Evolutionary conservation across 2,329 filamentous ascomycete species (phyloP).

Genomic region (Thelonectria rubi): DNA sequence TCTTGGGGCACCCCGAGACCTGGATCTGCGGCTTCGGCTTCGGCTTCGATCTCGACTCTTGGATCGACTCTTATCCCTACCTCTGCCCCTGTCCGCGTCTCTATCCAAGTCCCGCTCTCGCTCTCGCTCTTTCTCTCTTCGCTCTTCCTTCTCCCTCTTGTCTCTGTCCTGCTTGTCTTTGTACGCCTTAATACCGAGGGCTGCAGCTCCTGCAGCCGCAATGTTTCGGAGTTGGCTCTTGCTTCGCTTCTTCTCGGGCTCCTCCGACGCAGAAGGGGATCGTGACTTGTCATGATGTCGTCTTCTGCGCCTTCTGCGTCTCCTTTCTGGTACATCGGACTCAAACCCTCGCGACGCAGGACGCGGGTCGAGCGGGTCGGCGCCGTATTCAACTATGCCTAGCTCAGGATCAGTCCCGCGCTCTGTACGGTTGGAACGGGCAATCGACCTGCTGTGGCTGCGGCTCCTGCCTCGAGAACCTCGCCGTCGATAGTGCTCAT

Average conservation of each 20-base stretch:
- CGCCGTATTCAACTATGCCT: constrained; percentile 75
- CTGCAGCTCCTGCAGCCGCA: constrained; percentile 67
- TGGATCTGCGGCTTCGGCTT: constrained; percentile 44
- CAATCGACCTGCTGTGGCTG: constrained; percentile 60
- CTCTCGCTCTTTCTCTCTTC: constrained; percentile 37
- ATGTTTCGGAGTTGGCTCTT: constrained; percentile 64
- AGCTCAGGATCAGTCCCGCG: constrained; percentile 70
- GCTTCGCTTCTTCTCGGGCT: constrained; percentile 58
- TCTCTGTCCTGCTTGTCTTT: constrained; percentile 54
- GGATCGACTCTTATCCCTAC: constrained; percentile 6
- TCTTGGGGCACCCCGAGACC: constrained; percentile 42
- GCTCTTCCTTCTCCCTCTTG: constrained; percentile 49
- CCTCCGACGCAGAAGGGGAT: constrained; percentile 46
- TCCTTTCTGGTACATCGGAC: constrained; percentile 57
- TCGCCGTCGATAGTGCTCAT: constrained; percentile 49
- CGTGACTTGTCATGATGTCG: constrained; percentile 47
- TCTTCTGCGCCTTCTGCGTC: constrained; percentile 51
- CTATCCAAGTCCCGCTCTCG: constrained; percentile 43
- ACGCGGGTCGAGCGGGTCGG: constrained; percentile 59
- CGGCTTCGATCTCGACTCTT: constrained; percentile 35
- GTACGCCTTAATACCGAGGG: constrained; percentile 70
- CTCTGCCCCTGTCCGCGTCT: not conserved
- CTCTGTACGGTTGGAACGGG: constrained; percentile 60
- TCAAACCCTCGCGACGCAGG: constrained; percentile 54
- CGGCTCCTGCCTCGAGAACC: constrained; percentile 47